These are phyloP conservation scores for Xylaria cubensis DNA, from an alignment of 495 filamentous ascomycete species.

Conservation along the genomic window DNA sequence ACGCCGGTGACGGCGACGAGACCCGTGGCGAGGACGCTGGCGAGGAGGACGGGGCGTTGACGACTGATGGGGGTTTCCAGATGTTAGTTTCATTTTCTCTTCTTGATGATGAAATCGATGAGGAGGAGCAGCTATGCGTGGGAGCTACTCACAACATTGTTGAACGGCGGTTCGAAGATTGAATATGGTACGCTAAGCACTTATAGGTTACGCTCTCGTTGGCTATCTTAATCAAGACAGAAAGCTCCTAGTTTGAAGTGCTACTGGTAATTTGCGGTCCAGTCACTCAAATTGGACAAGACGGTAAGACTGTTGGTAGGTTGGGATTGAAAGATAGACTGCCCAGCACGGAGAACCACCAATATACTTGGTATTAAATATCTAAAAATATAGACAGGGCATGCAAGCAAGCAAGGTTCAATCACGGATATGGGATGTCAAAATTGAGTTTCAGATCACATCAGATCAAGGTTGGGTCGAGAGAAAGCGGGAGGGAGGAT, in stretches of 20 bases:
- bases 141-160: constrained; percentile 20
- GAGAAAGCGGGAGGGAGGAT: neutral
- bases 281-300: neutral
- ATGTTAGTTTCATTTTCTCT: constrained; percentile 6
- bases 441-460: neutral
- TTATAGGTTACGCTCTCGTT: neutral
- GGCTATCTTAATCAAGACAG: neutral
- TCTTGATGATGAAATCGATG: neutral
- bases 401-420: neutral
- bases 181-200: neutral
- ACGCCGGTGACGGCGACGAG: constrained; percentile 39
- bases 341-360: neutral
- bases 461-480: constrained; percentile 18
- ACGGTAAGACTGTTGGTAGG: neutral
- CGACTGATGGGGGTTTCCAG: constrained; percentile 21
- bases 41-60: constrained; percentile 44
- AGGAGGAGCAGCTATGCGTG: too few relatives aligned
- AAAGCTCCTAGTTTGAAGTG: neutral
- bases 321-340: neutral
- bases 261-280: neutral
- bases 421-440: neutral
- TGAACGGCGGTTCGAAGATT: neutral
- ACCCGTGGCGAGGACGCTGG: constrained; percentile 38
- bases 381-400: neutral
- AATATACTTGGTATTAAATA: neutral